These are phyloP conservation scores for Diaporthe batatas DNA, from an alignment of 2,329 filamentous ascomycete species.

Conservation along the genomic window DNA sequence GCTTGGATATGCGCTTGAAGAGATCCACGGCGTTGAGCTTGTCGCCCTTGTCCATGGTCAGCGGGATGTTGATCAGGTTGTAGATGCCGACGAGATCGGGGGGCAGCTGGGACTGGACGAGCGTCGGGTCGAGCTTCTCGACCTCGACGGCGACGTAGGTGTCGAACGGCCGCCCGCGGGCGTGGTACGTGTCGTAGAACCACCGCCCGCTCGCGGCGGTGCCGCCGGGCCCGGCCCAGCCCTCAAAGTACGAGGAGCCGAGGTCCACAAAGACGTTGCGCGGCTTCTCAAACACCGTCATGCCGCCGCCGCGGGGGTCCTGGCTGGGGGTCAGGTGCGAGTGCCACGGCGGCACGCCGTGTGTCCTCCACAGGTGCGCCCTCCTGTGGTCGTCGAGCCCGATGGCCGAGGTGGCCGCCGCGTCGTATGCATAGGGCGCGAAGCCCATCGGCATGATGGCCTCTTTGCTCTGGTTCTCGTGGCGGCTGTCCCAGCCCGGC, in stretches of 20 bases:
- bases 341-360: conserved; percentile 13
- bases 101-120: conserved; percentile 1
- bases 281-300: conserved; percentile 8
- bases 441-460: conserved; percentile 15
- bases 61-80: conserved; percentile 8
- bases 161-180: conserved; percentile 5
- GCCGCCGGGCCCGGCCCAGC: background rate
- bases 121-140: background rate
- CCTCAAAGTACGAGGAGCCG: conserved; percentile 16
- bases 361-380: conserved; percentile 1
- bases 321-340: conserved; percentile 15
- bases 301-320: too few species aligned
- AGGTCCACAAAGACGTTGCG: conserved; percentile 10
- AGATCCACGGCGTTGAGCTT: background rate
- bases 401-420: background rate
- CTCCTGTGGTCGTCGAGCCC: background rate
- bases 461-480: background rate
- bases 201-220: background rate
- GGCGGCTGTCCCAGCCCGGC: background rate
- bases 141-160: conserved; percentile 13
- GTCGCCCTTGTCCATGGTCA: conserved; percentile 14
- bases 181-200: conserved; percentile 11
- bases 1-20: conserved; percentile 12
- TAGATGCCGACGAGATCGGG: conserved; percentile 11
- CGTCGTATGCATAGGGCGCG: conserved; percentile 5